Percentiles rank a stretch among this genome's conserved stretches.
phyloP scores from a whole-genome alignment of 257 asterid species.

The Gynochthodes officinalis region DNA sequence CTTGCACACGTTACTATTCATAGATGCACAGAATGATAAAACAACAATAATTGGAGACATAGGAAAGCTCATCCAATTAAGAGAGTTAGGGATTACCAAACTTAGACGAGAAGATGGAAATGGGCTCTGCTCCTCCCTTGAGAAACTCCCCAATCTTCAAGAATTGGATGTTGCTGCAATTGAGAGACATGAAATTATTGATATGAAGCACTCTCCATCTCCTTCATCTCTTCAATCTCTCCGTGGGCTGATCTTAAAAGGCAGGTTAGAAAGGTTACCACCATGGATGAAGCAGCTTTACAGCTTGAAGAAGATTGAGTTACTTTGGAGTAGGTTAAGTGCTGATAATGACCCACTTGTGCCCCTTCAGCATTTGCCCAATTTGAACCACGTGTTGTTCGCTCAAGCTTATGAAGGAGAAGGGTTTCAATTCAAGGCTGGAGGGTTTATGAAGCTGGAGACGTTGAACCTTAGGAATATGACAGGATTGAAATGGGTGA shows the following conservation, averaged over 20 bases:
- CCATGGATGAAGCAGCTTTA: conserved; percentile 27
- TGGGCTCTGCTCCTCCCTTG: conserved; percentile 27
- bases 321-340: conserved; percentile 13
- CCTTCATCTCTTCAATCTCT: conserved; percentile 17
- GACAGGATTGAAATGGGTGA: conserved; percentile 16
- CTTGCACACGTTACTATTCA: conserved; percentile 13
- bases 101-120: conserved; percentile 25
- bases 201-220: conserved; percentile 8
- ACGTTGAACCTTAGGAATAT: conserved; percentile 14
- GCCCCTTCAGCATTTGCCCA: conserved; percentile 34
- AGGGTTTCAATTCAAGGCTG: conserved; percentile 26
- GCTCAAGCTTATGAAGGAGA: conserved; percentile 28
- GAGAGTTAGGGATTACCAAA: conserved; percentile 24
- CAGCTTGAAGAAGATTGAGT: conserved; percentile 12
- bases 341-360: conserved; percentile 21
- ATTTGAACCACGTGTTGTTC: conserved; percentile 14
- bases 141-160: conserved; percentile 20
- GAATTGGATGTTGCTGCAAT: conserved; percentile 13
- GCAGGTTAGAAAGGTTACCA: conserved; percentile 24
- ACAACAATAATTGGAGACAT: conserved; percentile 16
- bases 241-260: conserved; percentile 12
- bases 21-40: conserved; percentile 11
- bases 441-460: conserved; percentile 31
- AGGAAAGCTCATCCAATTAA: conserved; percentile 24
- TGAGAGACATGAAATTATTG: conserved; percentile 14